Evolutionary conservation across 495 filamentous ascomycete genomes (phyloP), one percentile per base, ranked within the genome.

Genomic region (Talaromyces adpressus): DNA sequence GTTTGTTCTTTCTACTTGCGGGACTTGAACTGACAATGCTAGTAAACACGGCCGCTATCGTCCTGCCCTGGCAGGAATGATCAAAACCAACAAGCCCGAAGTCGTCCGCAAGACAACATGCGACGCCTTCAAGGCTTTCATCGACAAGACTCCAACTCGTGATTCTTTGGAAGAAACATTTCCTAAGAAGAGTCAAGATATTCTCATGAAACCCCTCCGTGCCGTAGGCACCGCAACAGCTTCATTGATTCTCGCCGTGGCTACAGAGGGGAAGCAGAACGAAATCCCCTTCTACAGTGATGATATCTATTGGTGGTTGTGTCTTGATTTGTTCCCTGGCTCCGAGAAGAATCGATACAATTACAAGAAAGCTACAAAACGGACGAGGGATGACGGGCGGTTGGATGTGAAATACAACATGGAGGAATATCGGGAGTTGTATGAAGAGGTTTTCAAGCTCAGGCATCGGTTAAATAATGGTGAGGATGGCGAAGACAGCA

Each of bases 211-310:
- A 4, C 76, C 72, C 7, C 73, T 93, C 39, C 75, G 81, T 18
- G 90, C 89, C 49, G 82, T 92, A 57, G 90, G 90, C 0, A 85
- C 86, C 27, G 89, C 90, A 6, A 91, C 89, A 0, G 89, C 87
- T 0, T 91, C 88, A 2, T 76, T 93, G 25, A 73, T 92, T 2
- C 79, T 92, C 2, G 83, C 87, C 0, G 79, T 87, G 4, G 79
- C 80, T 60, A 82, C 86, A n/a, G 23, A 36, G 0, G 25, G 23
- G 3, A 67, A 75, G 0, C 14, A n/a, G 5, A 68, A 76, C 0
- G 73, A 80, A 20, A 77, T 87, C 11, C 84, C 89, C 1, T 93
- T 92, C 72, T 92, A 90, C 74, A 88, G 87, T 29, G 90, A 93
- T 66, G 89, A 92, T 74, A 76, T 85, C 22, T 92, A 84, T 70